phyloP scores from a whole-genome alignment of 2,329 filamentous ascomycete genomes.

The Ascochyta viciae-villosae region DNA sequence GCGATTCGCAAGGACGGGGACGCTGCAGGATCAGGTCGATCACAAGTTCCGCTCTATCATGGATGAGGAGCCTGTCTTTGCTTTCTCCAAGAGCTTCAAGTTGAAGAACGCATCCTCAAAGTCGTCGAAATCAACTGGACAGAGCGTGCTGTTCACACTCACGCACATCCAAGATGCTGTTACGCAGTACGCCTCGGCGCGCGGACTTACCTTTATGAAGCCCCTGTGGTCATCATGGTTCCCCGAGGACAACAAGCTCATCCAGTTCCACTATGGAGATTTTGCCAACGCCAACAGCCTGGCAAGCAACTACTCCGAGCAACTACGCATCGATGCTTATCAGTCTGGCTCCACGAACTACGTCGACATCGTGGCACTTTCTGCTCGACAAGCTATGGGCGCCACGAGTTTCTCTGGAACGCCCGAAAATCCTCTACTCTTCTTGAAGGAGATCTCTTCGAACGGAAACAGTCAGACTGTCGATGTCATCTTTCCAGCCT shows the following conservation, averaged over 20 bases:
- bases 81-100: constrained; percentile 62
- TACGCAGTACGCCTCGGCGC: constrained; percentile 77
- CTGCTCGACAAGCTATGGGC: constrained; percentile 80
- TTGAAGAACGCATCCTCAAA: constrained; percentile 26
- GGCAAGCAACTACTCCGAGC: constrained; percentile 75
- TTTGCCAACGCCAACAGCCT: constrained; percentile 69
- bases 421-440: constrained; percentile 73
- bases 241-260: constrained; percentile 64
- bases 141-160: constrained; percentile 74
- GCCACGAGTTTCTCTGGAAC: constrained; percentile 78
- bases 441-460: constrained; percentile 85
- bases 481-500: constrained; percentile 85
- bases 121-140: constrained; percentile 14
- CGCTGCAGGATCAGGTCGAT: constrained; percentile 71
- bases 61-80: constrained; percentile 82
- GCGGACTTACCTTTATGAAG: constrained; percentile 78
- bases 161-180: constrained; percentile 80
- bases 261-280: constrained; percentile 79
- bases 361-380: constrained; percentile 77
- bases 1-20: constrained; percentile 72
- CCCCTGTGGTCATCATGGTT: constrained; percentile 84
- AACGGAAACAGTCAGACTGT: constrained; percentile 87
- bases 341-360: constrained; percentile 77
- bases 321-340: constrained; percentile 74
- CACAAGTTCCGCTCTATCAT: constrained; percentile 72